Evolutionary conservation across 2,329 filamentous ascomycete genomes (phyloP).

Genomic region (Endoconidiophora polonica): DNA sequence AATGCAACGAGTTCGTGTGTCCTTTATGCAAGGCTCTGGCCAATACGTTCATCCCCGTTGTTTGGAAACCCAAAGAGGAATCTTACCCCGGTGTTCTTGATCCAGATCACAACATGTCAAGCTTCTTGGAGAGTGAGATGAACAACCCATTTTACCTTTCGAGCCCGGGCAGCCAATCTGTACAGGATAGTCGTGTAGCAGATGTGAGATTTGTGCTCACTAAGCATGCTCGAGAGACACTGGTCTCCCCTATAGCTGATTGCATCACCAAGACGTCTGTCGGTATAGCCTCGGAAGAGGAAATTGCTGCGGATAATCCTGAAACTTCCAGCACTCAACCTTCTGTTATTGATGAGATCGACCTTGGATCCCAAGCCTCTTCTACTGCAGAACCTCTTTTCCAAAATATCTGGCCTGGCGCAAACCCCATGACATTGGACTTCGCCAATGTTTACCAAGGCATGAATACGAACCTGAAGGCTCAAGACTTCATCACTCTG

Average conservation of each 20-base stretch:
- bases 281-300: neutral
- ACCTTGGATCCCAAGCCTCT: too few relatives aligned
- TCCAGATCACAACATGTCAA: slow-evolving; percentile 20
- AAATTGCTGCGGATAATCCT: neutral
- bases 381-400: too few relatives aligned
- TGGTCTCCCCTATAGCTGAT: neutral
- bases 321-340: neutral
- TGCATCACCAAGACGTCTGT: neutral
- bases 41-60: slow-evolving; percentile 84
- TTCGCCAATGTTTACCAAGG: slow-evolving; percentile 44
- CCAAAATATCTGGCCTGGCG: neutral
- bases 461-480: slow-evolving; percentile 38
- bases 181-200: neutral
- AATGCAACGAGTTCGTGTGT: slow-evolving; percentile 80
- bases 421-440: slow-evolving; percentile 29
- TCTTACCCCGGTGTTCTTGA: slow-evolving; percentile 7
- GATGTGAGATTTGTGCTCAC: neutral
- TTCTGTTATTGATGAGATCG: too few relatives aligned
- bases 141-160: slow-evolving; percentile 2
- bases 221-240: neutral
- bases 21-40: slow-evolving; percentile 92
- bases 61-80: slow-evolving; percentile 55
- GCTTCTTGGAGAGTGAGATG: slow-evolving; percentile 50
- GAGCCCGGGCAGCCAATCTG: too few relatives aligned
- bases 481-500: slow-evolving; percentile 33